phyloP scores from a whole-genome alignment of 805 yeast genomes.

The Candida berthetii region DNA sequence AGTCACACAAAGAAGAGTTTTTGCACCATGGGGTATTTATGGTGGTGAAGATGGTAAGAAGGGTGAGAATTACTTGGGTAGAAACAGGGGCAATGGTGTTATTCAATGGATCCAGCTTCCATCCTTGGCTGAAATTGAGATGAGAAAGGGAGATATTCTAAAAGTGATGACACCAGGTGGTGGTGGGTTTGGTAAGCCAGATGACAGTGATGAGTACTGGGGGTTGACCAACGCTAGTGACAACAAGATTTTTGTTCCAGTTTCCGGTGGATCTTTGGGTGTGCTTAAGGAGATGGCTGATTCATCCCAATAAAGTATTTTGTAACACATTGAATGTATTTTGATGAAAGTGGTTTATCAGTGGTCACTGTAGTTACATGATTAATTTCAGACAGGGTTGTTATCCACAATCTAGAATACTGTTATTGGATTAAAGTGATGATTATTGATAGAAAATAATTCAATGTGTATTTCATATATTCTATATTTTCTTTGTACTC shows the following conservation, averaged over 20 bases:
- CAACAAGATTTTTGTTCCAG: slow-evolving; percentile 11
- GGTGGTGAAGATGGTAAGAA: slow-evolving; percentile 48
- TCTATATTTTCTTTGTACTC: no score
- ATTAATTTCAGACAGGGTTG: no score
- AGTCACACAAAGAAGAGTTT: slow-evolving; percentile 45
- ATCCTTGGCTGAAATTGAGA: slow-evolving; percentile 25
- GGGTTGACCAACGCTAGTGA: slow-evolving; percentile 9
- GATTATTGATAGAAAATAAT: no score
- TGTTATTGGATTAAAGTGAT: no score
- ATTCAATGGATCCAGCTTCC: slow-evolving; percentile 28
- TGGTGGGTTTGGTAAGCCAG: slow-evolving; percentile 35
- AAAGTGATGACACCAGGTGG: slow-evolving; percentile 38
- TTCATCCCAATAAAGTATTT: slow-evolving; percentile 12
- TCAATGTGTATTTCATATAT: no score
- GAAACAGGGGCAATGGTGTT: slow-evolving; percentile 24
- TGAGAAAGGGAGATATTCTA: slow-evolving; percentile 31
- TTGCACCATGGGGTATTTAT: slow-evolving; percentile 46
- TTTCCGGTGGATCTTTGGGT: slow-evolving; percentile 17
- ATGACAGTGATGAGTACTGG: slow-evolving; percentile 19
- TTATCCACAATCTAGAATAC: no score
- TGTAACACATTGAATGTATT: no score
- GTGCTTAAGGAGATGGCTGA: slow-evolving; percentile 9
- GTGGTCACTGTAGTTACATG: no score
- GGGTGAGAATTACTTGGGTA: slow-evolving; percentile 34
- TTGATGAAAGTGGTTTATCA: no score